Evolutionary conservation across 1,139 yeast genomes (phyloP).

Genomic region (Zygoascus meyerae): DNA sequence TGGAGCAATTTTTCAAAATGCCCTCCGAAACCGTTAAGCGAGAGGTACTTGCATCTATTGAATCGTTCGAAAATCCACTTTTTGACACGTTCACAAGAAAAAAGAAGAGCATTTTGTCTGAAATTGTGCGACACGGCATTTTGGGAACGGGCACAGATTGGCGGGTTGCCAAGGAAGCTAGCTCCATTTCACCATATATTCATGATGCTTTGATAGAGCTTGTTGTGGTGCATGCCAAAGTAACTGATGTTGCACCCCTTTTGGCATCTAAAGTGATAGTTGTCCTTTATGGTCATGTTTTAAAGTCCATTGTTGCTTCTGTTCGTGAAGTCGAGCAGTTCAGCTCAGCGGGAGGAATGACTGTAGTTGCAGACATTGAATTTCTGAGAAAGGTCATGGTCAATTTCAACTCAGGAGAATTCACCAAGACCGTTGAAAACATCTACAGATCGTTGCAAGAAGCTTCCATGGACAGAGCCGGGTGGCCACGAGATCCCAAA

Average conservation of each 20-base stretch:
- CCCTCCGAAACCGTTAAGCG: constrained; percentile 37
- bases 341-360: constrained; percentile 36
- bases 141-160: constrained; percentile 39
- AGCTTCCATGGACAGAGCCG: constrained; percentile 21
- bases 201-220: constrained; percentile 48
- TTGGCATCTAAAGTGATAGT: constrained; percentile 41
- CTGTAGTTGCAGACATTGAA: constrained; percentile 38
- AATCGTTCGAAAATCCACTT: constrained; percentile 46
- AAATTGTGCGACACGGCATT: constrained; percentile 45
- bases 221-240: constrained; percentile 49
- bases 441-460: constrained; percentile 29
- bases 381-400: constrained; percentile 33
- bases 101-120: constrained; percentile 44
- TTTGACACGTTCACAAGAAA: constrained; percentile 47
- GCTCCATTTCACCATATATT: constrained; percentile 37
- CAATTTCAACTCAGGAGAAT: constrained; percentile 29
- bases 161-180: constrained; percentile 38
- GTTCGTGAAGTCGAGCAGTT: constrained; percentile 39
- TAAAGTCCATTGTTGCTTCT: constrained; percentile 40
- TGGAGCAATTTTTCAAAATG: constrained; percentile 45
- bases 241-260: constrained; percentile 43
- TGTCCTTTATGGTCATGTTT: constrained; percentile 43
- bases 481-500: constrained; percentile 28
- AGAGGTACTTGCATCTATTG: constrained; percentile 41
- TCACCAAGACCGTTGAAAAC: constrained; percentile 27